These are phyloP conservation scores for Inonotus hispidus DNA, from an alignment of 1,284 basidiomycete genomes.

Conservation along the genomic window DNA sequence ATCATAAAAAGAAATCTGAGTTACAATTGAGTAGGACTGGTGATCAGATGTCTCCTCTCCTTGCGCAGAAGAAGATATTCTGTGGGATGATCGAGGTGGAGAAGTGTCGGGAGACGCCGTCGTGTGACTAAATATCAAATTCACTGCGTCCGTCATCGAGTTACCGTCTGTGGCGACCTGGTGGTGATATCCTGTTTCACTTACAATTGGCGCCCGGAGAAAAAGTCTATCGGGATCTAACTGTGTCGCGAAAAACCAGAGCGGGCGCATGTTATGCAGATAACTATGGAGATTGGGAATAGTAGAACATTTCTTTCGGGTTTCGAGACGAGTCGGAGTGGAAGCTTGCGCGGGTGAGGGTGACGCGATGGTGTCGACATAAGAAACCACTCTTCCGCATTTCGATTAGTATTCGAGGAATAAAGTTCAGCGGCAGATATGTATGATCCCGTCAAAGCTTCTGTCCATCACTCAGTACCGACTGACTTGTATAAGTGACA, in stretches of 20 bases:
- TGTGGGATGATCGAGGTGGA: not conserved
- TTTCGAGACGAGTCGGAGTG: not conserved
- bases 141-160: not conserved
- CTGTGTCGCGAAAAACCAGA: not conserved
- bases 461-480: too few species aligned
- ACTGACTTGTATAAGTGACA: not conserved
- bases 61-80: not conserved
- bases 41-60: not conserved
- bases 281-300: not conserved
- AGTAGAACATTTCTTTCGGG: too few species aligned
- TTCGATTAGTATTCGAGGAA: not conserved
- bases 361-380: constrained; percentile 3
- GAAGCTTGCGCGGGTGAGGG: not conserved
- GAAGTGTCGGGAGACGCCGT: not conserved
- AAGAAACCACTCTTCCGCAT: not conserved
- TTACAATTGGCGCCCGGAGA: not conserved
- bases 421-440: not conserved
- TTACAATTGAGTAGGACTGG: not conserved
- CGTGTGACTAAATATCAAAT: not conserved
- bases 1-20: too few species aligned
- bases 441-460: constrained; percentile 3
- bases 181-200: not conserved
- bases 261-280: not conserved
- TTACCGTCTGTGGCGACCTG: not conserved
- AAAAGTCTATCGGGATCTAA: constrained; percentile 4